Conservation (phyloP, 306 rosid species). For the Mimosa bimucronata region DNA sequence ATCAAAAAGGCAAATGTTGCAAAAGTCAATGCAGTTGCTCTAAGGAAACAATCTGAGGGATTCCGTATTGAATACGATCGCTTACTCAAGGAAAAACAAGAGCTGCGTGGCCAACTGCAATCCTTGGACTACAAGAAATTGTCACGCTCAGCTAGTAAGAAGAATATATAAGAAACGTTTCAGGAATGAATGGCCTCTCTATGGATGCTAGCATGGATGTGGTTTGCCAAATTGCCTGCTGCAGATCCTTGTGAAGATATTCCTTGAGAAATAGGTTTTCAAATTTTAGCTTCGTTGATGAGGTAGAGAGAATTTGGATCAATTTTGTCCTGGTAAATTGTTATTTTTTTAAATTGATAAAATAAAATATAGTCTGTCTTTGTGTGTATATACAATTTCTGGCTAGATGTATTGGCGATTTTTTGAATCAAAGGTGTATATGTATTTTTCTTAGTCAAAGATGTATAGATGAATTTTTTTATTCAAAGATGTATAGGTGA, state of each 20-base stretch:
- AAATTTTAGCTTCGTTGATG: conserved; percentile 32
- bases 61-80: conserved; percentile 92
- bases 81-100: conserved; percentile 84
- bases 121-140: conserved; percentile 57
- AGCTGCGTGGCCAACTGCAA: conserved; percentile 64
- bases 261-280: conserved; percentile 43
- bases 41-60: conserved; percentile 93
- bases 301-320: conserved; percentile 44
- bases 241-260: conserved; percentile 43
- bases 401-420: conserved; percentile 28
- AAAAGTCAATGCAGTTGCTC: conserved; percentile 69
- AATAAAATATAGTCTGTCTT: conserved; percentile 43
- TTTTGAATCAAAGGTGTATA: neutral
- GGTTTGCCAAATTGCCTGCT: conserved; percentile 44
- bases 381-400: neutral
- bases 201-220: conserved; percentile 38
- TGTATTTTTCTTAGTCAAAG: neutral
- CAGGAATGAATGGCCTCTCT: conserved; percentile 32
- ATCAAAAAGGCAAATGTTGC: conserved; percentile 60
- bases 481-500: conserved; percentile 21
- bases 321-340: conserved; percentile 50
- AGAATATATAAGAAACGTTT: conserved; percentile 55
- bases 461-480: conserved; percentile 31
- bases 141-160: conserved; percentile 74
- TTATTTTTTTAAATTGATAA: conserved; percentile 42